A percentile compares a stretch with the other conserved stretches of the same genome.
Evolutionary conservation across 2,329 filamentous ascomycete species (phyloP).

Genomic region (Gaeumannomyces sp.): DNA sequence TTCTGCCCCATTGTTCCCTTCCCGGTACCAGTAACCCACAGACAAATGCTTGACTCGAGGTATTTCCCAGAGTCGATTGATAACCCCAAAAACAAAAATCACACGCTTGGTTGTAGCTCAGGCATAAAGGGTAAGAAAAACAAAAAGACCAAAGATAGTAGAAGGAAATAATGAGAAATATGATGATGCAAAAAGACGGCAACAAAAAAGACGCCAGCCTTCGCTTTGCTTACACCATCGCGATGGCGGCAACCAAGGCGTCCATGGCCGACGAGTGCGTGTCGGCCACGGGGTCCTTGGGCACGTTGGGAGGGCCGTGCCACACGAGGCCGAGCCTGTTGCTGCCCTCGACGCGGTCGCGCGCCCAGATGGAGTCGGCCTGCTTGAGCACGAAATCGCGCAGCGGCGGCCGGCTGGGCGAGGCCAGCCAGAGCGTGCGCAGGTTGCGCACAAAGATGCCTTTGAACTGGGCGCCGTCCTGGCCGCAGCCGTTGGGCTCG

Average conservation of each 20-base stretch:
- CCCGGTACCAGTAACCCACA: neutral
- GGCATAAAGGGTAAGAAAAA: neutral
- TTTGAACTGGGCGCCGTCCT: slow-evolving; percentile 59
- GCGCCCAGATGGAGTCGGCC: slow-evolving; percentile 59
- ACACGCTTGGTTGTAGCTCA: too few species aligned
- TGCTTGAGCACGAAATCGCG: slow-evolving; percentile 51
- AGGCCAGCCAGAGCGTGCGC: slow-evolving; percentile 39
- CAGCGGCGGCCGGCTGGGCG: slow-evolving; percentile 28
- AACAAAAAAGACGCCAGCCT: neutral
- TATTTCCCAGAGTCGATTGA: neutral
- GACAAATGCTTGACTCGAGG: neutral
- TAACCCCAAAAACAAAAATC: neutral
- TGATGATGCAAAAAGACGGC: too few species aligned
- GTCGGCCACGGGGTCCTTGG: slow-evolving; percentile 41
- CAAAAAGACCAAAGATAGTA: neutral
- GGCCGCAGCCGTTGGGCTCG: slow-evolving; percentile 41
- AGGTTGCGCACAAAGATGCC: slow-evolving; percentile 63
- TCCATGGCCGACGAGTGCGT: slow-evolving; percentile 63
- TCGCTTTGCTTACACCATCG: slow-evolving; percentile 25
- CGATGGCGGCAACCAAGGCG: slow-evolving; percentile 55
- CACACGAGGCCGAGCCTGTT: slow-evolving; percentile 57
- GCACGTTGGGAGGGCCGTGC: slow-evolving; percentile 46
- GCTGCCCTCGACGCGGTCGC: slow-evolving; percentile 40
- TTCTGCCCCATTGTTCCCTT: neutral
- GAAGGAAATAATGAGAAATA: neutral